phyloP scores from a whole-genome alignment of 1,284 basidiomycete genomes.

The Ustilago cynodontis region DNA sequence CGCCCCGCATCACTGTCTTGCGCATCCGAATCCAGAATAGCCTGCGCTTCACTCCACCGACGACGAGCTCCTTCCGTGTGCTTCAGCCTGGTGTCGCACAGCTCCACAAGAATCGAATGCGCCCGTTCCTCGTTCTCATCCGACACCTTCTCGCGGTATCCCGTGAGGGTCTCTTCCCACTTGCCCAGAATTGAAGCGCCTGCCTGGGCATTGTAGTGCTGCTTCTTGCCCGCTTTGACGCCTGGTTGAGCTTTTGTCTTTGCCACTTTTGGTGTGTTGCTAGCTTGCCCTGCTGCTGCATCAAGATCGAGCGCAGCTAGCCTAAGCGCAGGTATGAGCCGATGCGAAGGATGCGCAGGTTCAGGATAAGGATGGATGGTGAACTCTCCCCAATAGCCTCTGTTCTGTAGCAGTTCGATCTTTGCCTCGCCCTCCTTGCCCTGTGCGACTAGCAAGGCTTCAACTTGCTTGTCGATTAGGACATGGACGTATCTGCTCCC shows the following conservation, averaged over 20 bases:
- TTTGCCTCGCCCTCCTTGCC: conserved; percentile 44
- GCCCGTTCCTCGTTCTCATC: conserved; percentile 45
- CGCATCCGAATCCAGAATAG: neutral
- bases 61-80: conserved; percentile 7
- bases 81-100: conserved; percentile 14
- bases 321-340: conserved; percentile 58
- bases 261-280: conserved; percentile 22
- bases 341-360: conserved; percentile 64
- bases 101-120: conserved; percentile 11
- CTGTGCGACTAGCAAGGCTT: conserved; percentile 27
- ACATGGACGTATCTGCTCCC: conserved; percentile 59
- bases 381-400: conserved; percentile 65
- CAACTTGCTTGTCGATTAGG: conserved; percentile 45
- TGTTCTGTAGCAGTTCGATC: conserved; percentile 52
- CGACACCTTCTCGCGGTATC: conserved; percentile 36
- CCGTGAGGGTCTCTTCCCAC: conserved; percentile 55
- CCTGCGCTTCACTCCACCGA: conserved; percentile 1
- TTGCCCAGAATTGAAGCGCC: conserved; percentile 14
- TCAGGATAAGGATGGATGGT: conserved; percentile 58
- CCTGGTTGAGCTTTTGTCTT: conserved; percentile 22
- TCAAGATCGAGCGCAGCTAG: conserved; percentile 45
- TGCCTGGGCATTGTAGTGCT: neutral
- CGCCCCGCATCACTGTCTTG: neutral
- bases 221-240: conserved; percentile 28
- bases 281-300: neutral